phyloP scores from a whole-genome alignment of 2,329 filamentous ascomycete genomes.

The Diatrype stigma region DNA sequence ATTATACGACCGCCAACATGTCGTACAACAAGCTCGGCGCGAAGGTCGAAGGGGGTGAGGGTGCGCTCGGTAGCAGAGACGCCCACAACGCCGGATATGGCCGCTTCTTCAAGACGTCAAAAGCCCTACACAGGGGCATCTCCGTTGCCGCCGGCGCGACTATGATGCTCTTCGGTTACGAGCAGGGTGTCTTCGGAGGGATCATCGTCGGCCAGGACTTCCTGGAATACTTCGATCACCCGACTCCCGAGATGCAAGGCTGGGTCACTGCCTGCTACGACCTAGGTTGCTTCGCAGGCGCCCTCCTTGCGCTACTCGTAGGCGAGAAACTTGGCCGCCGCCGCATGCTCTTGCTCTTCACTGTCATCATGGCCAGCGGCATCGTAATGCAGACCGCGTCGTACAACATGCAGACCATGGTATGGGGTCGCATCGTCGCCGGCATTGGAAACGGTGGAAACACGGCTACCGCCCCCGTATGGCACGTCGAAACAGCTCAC shows the following conservation, averaged over 20 bases:
- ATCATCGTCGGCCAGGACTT: background rate
- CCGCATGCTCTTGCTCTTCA: conserved; percentile 34
- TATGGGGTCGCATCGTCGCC: conserved; percentile 42
- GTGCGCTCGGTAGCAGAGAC: background rate
- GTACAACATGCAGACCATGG: conserved; percentile 38
- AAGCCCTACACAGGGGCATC: background rate
- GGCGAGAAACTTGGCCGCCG: conserved; percentile 40
- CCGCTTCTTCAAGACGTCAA: background rate
- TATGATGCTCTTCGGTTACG: conserved; percentile 1
- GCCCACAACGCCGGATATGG: background rate
- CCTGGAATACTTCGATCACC: background rate
- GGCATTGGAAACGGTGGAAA: conserved; percentile 44
- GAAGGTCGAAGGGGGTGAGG: background rate
- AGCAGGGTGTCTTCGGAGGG: background rate
- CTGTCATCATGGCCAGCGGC: conserved; percentile 38
- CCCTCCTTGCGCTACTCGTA: conserved; percentile 30
- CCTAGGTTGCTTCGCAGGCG: conserved; percentile 37
- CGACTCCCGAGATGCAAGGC: background rate
- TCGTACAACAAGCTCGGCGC: background rate
- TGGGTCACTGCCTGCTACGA: conserved; percentile 21
- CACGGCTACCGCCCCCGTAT: conserved; percentile 21
- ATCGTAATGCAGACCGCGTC: conserved; percentile 41
- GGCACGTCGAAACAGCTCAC: conserved; percentile 3
- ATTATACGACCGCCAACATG: background rate
- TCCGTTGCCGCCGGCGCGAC: background rate